These are phyloP conservation scores for Geotrichum bryndzae DNA, from an alignment of 1,139 yeast species.

Conservation along the genomic window DNA sequence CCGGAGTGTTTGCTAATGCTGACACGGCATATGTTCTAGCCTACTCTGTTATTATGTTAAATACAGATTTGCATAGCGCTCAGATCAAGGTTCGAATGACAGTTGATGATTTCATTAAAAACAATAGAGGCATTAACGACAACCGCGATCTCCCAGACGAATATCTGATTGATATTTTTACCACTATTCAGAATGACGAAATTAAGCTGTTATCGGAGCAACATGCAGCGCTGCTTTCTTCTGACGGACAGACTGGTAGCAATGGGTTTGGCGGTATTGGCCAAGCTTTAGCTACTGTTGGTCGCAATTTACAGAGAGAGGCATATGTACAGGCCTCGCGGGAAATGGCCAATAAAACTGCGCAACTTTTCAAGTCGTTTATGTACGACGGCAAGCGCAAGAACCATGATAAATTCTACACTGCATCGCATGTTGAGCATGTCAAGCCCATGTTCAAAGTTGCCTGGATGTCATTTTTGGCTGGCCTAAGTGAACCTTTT, in stretches of 20 bases:
- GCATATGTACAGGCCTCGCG: slow-evolving; percentile 89
- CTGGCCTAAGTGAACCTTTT: slow-evolving; percentile 90
- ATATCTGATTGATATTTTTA: slow-evolving; percentile 58
- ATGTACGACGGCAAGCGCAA: slow-evolving; percentile 42
- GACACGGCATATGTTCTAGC: slow-evolving; percentile 91
- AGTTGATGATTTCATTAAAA: slow-evolving; percentile 72
- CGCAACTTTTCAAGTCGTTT: slow-evolving; percentile 67
- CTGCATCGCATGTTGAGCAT: slow-evolving; percentile 80
- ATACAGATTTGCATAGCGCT: slow-evolving; percentile 88
- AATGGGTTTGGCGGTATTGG: slow-evolving; percentile 45
- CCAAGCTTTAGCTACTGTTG: slow-evolving; percentile 52
- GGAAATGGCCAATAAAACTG: slow-evolving; percentile 87
- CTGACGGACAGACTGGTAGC: slow-evolving; percentile 43
- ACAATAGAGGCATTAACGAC: slow-evolving; percentile 91
- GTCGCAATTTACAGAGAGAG: slow-evolving; percentile 70
- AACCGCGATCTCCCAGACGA: slow-evolving; percentile 78
- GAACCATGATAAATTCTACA: slow-evolving; percentile 40
- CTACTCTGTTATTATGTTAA: slow-evolving; percentile 86
- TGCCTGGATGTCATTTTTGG: slow-evolving; percentile 93
- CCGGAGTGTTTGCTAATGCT: slow-evolving; percentile 78
- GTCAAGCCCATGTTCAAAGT: slow-evolving; percentile 91
- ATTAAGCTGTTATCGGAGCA: slow-evolving; percentile 90
- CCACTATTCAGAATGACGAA: slow-evolving; percentile 75
- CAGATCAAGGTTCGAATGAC: slow-evolving; percentile 86
- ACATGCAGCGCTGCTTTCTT: slow-evolving; percentile 80